Evolutionary conservation across 306 rosid genomes (phyloP).

Genomic region (Cicer cuneatum): DNA sequence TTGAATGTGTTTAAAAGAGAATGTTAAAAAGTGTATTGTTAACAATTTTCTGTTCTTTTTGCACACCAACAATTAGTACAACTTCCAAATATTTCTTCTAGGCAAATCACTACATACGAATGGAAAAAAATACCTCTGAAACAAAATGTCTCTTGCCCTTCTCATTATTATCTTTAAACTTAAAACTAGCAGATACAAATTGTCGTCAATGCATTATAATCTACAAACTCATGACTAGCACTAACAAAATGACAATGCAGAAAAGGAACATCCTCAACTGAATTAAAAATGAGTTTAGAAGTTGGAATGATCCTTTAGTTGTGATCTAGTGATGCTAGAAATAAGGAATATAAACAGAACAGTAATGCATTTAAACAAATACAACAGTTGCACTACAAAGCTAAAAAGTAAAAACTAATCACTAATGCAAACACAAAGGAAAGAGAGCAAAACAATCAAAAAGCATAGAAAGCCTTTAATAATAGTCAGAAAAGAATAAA

Average conservation of each 20-base stretch:
- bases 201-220: not conserved
- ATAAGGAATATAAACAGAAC: not conserved
- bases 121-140: not conserved
- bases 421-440: not conserved
- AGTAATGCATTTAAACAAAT: not conserved
- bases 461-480: not conserved
- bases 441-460: not conserved
- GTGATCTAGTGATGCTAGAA: constrained; percentile 28
- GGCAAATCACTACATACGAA: not conserved
- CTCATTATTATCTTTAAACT: constrained; percentile 5
- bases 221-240: not conserved
- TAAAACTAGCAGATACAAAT: not conserved
- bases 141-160: not conserved
- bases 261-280: not conserved
- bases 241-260: constrained; percentile 26
- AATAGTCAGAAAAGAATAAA: constrained; percentile 4
- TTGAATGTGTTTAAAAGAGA: not conserved
- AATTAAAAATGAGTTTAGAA: constrained; percentile 3
- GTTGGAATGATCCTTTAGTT: constrained; percentile 12
- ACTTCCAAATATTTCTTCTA: not conserved
- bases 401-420: constrained; percentile 5
- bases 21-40: not conserved
- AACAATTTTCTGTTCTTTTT: not conserved
- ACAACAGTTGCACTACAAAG: constrained; percentile 13
- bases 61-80: not conserved